These are phyloP conservation scores for Plantago coronopus DNA, from an alignment of 305 asterid species.

Conservation along the genomic window DNA sequence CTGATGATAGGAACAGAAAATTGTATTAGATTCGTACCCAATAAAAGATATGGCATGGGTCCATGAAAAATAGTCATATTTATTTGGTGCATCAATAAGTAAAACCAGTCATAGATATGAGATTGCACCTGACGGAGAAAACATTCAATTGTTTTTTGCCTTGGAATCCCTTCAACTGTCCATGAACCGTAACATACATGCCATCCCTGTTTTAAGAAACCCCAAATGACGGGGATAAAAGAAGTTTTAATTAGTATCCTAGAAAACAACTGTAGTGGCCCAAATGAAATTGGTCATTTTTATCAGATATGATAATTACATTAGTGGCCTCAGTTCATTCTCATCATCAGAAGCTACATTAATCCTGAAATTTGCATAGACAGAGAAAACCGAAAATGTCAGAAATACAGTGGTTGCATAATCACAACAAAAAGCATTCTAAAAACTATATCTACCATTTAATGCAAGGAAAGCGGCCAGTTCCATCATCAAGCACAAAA, in stretches of 20 bases:
- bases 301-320: constrained; percentile 38
- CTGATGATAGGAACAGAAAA: constrained; percentile 46
- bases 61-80: constrained; percentile 5
- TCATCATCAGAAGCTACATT: constrained; percentile 51
- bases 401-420: constrained; percentile 5
- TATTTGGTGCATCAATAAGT: neutral
- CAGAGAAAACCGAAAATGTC: neutral
- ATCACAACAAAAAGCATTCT: constrained; percentile 1
- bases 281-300: neutral
- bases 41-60: constrained; percentile 16
- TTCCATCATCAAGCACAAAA: constrained; percentile 80
- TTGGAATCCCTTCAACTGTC: constrained; percentile 82
- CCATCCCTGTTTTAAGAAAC: constrained; percentile 46
- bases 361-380: constrained; percentile 41
- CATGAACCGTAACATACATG: constrained; percentile 78
- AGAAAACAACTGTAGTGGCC: too few relatives aligned
- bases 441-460: constrained; percentile 46
- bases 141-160: constrained; percentile 70
- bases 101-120: neutral
- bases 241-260: neutral
- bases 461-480: constrained; percentile 70
- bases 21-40: constrained; percentile 14
- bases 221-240: constrained; percentile 22
- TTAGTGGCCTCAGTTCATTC: constrained; percentile 61
- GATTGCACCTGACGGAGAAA: constrained; percentile 64